phyloP scores from a whole-genome alignment of 345 rosid genomes.

The Melastoma malabathricum region DNA sequence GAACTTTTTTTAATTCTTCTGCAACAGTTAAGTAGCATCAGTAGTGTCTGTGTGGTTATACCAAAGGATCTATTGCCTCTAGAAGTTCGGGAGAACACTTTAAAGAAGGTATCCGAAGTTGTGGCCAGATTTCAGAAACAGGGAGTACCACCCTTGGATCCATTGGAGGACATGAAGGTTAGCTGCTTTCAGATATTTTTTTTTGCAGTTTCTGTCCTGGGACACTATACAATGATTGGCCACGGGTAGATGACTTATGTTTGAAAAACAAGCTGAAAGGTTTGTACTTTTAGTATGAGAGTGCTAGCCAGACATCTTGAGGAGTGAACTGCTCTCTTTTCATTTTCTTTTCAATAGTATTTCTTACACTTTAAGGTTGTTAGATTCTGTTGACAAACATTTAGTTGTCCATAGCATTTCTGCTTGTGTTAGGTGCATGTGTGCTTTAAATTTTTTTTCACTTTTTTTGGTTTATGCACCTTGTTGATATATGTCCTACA shows the following conservation, averaged over 20 bases:
- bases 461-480: neutral
- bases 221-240: too few species aligned
- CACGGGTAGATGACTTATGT: too few species aligned
- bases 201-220: too few species aligned
- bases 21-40: constrained; percentile 57
- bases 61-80: constrained; percentile 71
- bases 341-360: too few species aligned
- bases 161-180: constrained; percentile 88
- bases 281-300: too few species aligned
- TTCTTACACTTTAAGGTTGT: too few species aligned
- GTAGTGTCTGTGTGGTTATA: constrained; percentile 65
- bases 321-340: too few species aligned
- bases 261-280: too few species aligned
- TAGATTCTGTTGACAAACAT: too few species aligned
- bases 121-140: constrained; percentile 51
- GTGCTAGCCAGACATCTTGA: too few species aligned
- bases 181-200: neutral
- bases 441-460: neutral
- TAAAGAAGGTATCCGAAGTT: constrained; percentile 69
- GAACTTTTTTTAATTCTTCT: neutral
- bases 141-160: constrained; percentile 64
- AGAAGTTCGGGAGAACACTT: constrained; percentile 83
- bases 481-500: constrained; percentile 16
- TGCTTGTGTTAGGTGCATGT: too few species aligned
- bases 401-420: too few species aligned